phyloP scores from a whole-genome alignment of 2,329 filamentous ascomycete genomes.

The Xylaria sp. region DNA sequence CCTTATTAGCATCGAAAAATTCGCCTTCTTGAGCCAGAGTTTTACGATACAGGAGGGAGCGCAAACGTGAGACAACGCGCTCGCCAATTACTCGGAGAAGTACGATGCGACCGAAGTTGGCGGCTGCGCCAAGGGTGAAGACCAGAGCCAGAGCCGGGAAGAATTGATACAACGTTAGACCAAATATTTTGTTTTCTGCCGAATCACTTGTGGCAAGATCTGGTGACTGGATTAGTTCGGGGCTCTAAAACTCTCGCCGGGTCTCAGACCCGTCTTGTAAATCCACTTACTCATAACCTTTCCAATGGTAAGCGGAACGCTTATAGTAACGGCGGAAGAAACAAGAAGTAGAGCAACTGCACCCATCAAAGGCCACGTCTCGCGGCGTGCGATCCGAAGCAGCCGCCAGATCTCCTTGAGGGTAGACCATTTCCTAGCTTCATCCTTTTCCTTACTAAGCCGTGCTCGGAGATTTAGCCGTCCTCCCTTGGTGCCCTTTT shows the following conservation, averaged over 20 bases:
- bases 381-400: constrained; percentile 86
- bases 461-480: constrained; percentile 89
- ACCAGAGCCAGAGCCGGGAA: constrained; percentile 80
- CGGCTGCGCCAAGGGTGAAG: constrained; percentile 80
- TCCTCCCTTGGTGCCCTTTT: constrained; percentile 84
- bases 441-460: constrained; percentile 80
- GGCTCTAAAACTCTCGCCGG: neutral
- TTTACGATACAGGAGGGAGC: constrained; percentile 86
- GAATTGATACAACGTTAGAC: constrained; percentile 84
- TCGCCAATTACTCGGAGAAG: constrained; percentile 94
- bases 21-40: constrained; percentile 98
- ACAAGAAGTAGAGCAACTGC: constrained; percentile 87
- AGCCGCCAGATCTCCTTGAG: constrained; percentile 82
- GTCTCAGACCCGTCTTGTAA: neutral
- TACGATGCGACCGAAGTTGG: constrained; percentile 94
- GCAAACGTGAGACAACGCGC: constrained; percentile 86
- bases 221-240: constrained; percentile 18
- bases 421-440: constrained; percentile 62
- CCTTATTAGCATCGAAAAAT: constrained; percentile 97
- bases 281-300: constrained; percentile 69
- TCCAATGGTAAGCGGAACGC: constrained; percentile 94
- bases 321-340: constrained; percentile 93
- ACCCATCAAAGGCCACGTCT: constrained; percentile 75
- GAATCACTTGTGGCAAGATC: constrained; percentile 83
- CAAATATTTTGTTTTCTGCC: constrained; percentile 74